Percentiles rank a stretch among this genome's conserved stretches.
These are phyloP conservation scores for Calycina herbarum DNA, from an alignment of 2,329 filamentous ascomycete species.

Conservation along the genomic window DNA sequence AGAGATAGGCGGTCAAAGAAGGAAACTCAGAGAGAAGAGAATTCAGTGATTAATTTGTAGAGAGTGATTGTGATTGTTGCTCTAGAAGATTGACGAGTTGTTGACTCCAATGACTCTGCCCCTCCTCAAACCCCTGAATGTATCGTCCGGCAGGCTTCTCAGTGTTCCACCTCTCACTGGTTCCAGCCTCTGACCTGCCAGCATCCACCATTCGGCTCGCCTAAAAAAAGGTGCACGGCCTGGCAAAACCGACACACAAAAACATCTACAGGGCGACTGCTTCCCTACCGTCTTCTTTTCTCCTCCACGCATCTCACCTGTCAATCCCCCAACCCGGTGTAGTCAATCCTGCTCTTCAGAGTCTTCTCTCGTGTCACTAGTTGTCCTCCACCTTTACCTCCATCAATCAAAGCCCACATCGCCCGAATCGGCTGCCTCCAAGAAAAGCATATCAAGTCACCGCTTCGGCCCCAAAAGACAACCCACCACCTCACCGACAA, in stretches of 20 bases:
- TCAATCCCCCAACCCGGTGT: slow-evolving; percentile 32
- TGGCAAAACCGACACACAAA: slow-evolving; percentile 6
- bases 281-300: slow-evolving; percentile 17
- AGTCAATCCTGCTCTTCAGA: slow-evolving; percentile 30
- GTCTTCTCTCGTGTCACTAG: slow-evolving; percentile 24
- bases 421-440: slow-evolving; percentile 14
- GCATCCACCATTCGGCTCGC: neutral
- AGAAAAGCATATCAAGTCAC: slow-evolving; percentile 10
- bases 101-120: neutral
- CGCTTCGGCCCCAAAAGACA: neutral
- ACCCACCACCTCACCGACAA: slow-evolving; percentile 12
- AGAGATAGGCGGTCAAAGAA: neutral
- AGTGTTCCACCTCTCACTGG: neutral
- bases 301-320: slow-evolving; percentile 26
- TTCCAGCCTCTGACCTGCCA: neutral
- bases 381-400: slow-evolving; percentile 18
- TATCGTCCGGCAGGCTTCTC: neutral
- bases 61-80: neutral
- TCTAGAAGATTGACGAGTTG: neutral
- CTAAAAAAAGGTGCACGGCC: slow-evolving; percentile 1
- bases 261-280: slow-evolving; percentile 1
- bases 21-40: neutral
- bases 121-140: neutral
- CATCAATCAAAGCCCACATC: slow-evolving; percentile 15
- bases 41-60: neutral